Percentiles rank a stretch among this genome's conserved stretches.
phyloP scores from a whole-genome alignment of 2,329 filamentous ascomycete species.

The Didymella lethalis region DNA sequence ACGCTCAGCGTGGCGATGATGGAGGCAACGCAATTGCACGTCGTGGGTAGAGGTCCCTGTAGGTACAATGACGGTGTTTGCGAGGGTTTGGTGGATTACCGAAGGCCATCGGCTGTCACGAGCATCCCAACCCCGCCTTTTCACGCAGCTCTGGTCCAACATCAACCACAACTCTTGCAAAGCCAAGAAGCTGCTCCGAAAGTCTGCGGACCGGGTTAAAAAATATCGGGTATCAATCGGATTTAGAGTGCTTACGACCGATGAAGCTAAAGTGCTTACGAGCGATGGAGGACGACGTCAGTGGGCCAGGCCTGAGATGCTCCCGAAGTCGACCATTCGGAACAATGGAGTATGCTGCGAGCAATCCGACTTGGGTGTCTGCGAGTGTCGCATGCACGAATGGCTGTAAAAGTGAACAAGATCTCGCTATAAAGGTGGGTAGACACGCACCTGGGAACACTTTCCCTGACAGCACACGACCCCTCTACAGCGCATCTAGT shows the following conservation, averaged over 20 bases:
- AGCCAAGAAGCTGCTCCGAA: slow-evolving; percentile 4
- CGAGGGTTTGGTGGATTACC: not conserved
- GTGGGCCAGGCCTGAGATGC: not conserved
- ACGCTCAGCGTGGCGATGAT: not conserved
- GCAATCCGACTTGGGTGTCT: not conserved
- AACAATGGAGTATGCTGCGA: not conserved
- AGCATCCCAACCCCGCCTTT: slow-evolving; percentile 7
- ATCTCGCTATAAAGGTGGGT: slow-evolving; percentile 6
- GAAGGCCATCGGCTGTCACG: slow-evolving; percentile 4
- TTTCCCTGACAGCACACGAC: not conserved
- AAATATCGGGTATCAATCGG: not conserved
- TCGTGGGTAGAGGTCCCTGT: not conserved
- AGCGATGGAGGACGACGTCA: not conserved
- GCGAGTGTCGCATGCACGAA: not conserved
- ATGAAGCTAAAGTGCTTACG: not conserved
- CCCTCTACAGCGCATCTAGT: not conserved
- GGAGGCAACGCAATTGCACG: too few species aligned
- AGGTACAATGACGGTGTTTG: not conserved
- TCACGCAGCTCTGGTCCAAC: not conserved
- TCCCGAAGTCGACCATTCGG: not conserved
- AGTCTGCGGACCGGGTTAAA: slow-evolving; percentile 4
- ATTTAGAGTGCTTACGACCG: not conserved
- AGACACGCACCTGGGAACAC: not conserved
- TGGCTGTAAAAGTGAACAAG: not conserved
- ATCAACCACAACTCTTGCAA: not conserved